phyloP scores from a whole-genome alignment of 331 rosid genomes.

The Stylosanthes scabra region DNA sequence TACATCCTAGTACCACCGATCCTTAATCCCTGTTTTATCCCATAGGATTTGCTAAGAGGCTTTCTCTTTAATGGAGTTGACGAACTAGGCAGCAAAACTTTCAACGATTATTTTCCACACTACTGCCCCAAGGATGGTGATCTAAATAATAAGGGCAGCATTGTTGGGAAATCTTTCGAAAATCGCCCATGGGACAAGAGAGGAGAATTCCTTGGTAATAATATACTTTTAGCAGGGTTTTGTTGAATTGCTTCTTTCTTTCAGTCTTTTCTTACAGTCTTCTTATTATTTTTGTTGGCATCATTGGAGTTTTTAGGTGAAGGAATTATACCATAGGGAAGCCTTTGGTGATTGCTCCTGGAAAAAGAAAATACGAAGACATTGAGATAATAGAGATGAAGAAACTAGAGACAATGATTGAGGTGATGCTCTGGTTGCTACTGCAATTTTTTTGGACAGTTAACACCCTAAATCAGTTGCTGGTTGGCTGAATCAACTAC shows the following conservation, averaged over 20 bases:
- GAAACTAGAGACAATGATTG: not conserved
- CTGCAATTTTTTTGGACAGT: too few species aligned
- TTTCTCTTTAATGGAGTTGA: slow-evolving; percentile 87
- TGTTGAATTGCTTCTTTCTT: not conserved
- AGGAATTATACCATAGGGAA: slow-evolving; percentile 13
- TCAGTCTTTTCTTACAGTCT: not conserved
- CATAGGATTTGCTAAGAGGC: slow-evolving; percentile 73
- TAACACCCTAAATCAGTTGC: not conserved
- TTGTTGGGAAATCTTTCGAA: slow-evolving; percentile 74
- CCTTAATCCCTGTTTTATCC: slow-evolving; percentile 32
- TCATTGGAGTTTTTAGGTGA: slow-evolving; percentile 34
- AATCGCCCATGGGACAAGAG: slow-evolving; percentile 79
- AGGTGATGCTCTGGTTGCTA: too few species aligned
- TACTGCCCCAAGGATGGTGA: slow-evolving; percentile 60
- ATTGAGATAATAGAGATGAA: not conserved
- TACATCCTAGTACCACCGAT: slow-evolving; percentile 10
- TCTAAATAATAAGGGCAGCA: slow-evolving; percentile 53
- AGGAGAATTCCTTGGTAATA: slow-evolving; percentile 71
- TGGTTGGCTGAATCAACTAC: not conserved
- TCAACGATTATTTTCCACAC: slow-evolving; percentile 80
- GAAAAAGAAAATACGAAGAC: not conserved
- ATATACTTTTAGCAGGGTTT: slow-evolving; percentile 9
- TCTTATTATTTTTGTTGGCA: not conserved
- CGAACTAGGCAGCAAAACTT: slow-evolving; percentile 77
- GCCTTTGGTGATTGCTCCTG: not conserved